Conservation (phyloP, 148 eudicot genomes). For the Arctostaphylos glauca region DNA sequence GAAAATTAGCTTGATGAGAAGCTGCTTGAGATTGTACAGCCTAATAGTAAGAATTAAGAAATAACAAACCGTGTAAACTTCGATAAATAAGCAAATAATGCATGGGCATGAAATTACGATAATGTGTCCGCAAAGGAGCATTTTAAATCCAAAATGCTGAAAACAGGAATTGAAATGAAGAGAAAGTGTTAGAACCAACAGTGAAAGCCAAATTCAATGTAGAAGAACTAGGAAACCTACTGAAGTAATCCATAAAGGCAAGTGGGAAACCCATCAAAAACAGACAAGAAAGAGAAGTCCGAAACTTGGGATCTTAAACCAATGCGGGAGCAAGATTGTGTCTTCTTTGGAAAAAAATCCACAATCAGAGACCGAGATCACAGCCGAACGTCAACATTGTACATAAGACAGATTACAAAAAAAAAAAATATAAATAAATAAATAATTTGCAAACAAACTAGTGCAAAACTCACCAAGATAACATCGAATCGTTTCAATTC, state of each 20-base stretch:
- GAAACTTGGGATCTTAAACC: no score
- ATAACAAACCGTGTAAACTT: no score
- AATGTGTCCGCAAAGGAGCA: no score
- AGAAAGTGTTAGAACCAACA: neutral
- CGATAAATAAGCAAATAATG: no score
- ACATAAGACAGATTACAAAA: neutral
- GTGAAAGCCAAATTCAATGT: neutral
- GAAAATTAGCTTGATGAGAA: no score
- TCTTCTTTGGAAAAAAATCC: neutral
- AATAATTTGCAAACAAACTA: no score
- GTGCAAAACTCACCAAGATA: slow-evolving; percentile 33
- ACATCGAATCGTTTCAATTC: slow-evolving; percentile 36
- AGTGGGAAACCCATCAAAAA: neutral
- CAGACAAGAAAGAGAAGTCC: no score
- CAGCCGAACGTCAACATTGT: neutral
- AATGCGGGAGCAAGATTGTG: neutral
- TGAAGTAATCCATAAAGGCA: neutral
- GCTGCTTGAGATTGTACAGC: no score
- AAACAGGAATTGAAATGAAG: neutral
- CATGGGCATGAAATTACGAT: no score
- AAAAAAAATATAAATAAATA: no score
- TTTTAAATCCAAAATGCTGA: neutral
- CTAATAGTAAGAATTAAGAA: no score
- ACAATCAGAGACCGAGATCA: neutral
- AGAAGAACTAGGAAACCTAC: neutral